Evolutionary conservation across 495 filamentous ascomycete species (phyloP).

Genomic region (Neurospora sp.): DNA sequence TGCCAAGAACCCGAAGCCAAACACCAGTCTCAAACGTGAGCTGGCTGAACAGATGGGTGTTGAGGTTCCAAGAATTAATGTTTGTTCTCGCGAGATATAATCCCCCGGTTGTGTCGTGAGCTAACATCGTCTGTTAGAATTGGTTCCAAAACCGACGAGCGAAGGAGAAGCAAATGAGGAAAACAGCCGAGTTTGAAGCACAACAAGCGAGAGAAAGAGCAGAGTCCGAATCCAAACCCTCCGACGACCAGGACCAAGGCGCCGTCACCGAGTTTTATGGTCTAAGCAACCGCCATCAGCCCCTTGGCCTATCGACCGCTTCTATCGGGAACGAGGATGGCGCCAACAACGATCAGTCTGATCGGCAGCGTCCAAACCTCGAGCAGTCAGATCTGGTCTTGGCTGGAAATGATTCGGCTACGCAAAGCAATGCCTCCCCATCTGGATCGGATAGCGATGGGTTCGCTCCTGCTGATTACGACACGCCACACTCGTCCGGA

Average conservation of each 20-base stretch:
- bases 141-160: slow-evolving; percentile 88
- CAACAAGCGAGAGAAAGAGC: slow-evolving; percentile 45
- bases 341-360: slow-evolving; percentile 15
- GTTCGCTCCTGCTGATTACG: slow-evolving; percentile 9
- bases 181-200: slow-evolving; percentile 54
- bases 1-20: slow-evolving; percentile 65
- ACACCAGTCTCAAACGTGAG: slow-evolving; percentile 62
- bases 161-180: slow-evolving; percentile 69
- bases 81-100: slow-evolving; percentile 31
- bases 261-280: slow-evolving; percentile 18
- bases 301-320: slow-evolving; percentile 26
- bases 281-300: slow-evolving; percentile 21
- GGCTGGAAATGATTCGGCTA: not conserved
- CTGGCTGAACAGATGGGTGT: slow-evolving; percentile 63
- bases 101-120: slow-evolving; percentile 1
- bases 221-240: slow-evolving; percentile 24
- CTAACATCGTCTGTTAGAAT: slow-evolving; percentile 47
- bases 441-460: slow-evolving; percentile 10
- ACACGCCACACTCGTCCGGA: slow-evolving; percentile 1
- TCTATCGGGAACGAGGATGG: slow-evolving; percentile 17
- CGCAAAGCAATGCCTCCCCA: slow-evolving; percentile 4
- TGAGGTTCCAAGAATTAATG: slow-evolving; percentile 66
- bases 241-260: slow-evolving; percentile 20
- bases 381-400: not conserved
- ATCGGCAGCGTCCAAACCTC: not conserved